These are phyloP conservation scores for Fusarium goolgardi DNA, from an alignment of 2,329 filamentous ascomycete species.

Conservation along the genomic window DNA sequence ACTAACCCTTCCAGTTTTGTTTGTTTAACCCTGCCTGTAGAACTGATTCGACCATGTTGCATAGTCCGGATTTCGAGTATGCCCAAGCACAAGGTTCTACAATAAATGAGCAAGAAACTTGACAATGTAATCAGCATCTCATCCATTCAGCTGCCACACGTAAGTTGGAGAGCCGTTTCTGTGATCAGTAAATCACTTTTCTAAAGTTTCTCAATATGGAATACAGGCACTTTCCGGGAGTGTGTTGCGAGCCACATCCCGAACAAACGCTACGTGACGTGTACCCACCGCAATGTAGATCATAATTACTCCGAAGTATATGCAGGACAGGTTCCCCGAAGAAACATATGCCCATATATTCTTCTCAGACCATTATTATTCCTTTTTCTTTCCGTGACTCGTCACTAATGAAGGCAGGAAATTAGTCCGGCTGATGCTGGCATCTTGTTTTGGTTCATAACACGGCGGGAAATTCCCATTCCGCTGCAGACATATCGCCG, in stretches of 20 bases:
- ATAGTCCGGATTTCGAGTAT: no score
- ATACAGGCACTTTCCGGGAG: neutral
- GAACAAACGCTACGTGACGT: neutral
- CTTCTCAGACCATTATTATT: neutral
- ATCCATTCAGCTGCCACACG: neutral
- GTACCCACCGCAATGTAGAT: conserved; percentile 18
- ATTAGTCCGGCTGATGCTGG: neutral
- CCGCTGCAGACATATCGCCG: neutral
- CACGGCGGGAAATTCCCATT: neutral
- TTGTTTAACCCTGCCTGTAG: neutral
- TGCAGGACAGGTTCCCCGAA: neutral
- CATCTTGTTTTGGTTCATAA: neutral
- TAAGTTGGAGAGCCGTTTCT: neutral
- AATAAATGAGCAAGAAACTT: neutral
- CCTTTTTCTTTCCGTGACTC: no score
- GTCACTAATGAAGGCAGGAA: no score
- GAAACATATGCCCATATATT: neutral
- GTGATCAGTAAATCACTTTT: neutral
- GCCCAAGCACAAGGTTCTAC: neutral
- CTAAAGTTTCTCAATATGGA: neutral
- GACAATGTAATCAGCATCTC: neutral
- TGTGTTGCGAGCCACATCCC: neutral
- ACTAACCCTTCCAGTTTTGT: neutral
- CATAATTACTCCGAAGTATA: conserved; percentile 15
- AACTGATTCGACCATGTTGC: neutral